These are phyloP conservation scores for Lasiodiplodia sp. DNA, from an alignment of 2,329 filamentous ascomycete species.

Conservation along the genomic window DNA sequence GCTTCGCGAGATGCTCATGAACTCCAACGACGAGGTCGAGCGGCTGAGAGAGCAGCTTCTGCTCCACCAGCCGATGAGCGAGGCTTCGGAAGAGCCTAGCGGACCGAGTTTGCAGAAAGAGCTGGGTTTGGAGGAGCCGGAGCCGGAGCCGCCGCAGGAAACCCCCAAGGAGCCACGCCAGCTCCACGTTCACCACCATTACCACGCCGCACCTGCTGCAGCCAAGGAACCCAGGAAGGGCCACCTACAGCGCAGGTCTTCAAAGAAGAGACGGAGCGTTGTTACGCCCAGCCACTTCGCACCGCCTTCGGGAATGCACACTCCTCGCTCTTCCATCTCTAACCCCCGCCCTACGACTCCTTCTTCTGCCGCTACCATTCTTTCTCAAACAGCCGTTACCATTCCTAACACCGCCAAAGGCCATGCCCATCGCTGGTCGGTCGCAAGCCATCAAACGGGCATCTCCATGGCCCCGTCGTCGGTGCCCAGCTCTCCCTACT, in stretches of 20 bases:
- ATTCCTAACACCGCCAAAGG: conserved; percentile 54
- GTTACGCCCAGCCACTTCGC: conserved; percentile 62
- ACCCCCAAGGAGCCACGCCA: conserved; percentile 37
- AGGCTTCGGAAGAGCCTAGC: conserved; percentile 42
- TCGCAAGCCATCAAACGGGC: conserved; percentile 66
- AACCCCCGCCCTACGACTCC: conserved; percentile 48
- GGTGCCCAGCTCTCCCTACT: conserved; percentile 78
- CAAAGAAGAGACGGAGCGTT: conserved; percentile 75
- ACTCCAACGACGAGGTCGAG: conserved; percentile 94
- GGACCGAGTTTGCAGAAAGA: conserved; percentile 73
- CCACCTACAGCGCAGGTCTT: conserved; percentile 63
- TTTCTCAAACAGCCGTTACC: conserved; percentile 68
- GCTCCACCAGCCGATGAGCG: conserved; percentile 73
- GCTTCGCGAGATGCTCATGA: conserved; percentile 86
- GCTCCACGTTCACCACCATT: conserved; percentile 93
- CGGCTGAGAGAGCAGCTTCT: conserved; percentile 81
- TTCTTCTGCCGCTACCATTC: conserved; percentile 63
- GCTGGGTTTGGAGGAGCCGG: conserved; percentile 57
- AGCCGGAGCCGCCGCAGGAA: conserved; percentile 3
- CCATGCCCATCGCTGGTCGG: conserved; percentile 65
- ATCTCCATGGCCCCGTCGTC: conserved; percentile 73
- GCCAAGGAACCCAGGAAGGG: conserved; percentile 48
- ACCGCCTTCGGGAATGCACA: conserved; percentile 49
- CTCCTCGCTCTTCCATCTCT: conserved; percentile 48
- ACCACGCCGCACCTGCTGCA: conserved; percentile 62